phyloP scores from a whole-genome alignment of 2,329 filamentous ascomycete genomes.

The Epichloe bromicola region DNA sequence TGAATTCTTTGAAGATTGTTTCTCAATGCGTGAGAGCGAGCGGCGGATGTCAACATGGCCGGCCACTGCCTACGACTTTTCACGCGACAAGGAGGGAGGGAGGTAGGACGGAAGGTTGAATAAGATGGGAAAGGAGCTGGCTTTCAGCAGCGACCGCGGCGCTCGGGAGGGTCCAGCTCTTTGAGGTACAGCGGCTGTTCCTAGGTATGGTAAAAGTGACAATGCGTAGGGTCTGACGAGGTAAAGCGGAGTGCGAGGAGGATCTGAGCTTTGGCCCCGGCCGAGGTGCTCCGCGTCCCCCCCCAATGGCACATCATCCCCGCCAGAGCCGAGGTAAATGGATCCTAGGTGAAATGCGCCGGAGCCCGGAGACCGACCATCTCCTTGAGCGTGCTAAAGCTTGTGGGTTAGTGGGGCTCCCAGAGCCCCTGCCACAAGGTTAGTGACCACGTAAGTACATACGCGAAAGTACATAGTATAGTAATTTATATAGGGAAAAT shows the following conservation, averaged over 20 bases:
- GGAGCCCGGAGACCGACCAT: neutral
- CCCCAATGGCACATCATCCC: neutral
- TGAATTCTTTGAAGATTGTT: slow-evolving; percentile 20
- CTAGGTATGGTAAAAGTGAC: neutral
- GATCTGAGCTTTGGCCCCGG: neutral
- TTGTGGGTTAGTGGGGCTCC: too few relatives aligned
- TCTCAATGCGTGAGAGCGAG: slow-evolving; percentile 20
- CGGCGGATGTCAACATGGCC: slow-evolving; percentile 24
- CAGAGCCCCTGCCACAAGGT: too few relatives aligned
- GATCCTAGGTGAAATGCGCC: neutral
- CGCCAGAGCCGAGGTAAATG: slow-evolving; percentile 4
- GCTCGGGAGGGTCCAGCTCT: neutral
- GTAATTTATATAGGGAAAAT: too few relatives aligned
- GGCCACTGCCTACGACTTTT: slow-evolving; percentile 3
- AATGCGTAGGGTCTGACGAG: neutral
- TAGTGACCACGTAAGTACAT: too few relatives aligned
- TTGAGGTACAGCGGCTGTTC: neutral
- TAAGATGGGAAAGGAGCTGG: neutral
- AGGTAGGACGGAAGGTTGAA: neutral
- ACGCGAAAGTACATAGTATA: too few relatives aligned
- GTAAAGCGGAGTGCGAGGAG: neutral
- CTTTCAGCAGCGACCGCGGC: slow-evolving; percentile 3
- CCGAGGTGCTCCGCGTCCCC: neutral
- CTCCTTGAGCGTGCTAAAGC: too few relatives aligned
- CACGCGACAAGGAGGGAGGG: neutral